Evolutionary conservation across 2,329 filamentous ascomycete species (phyloP).

Genomic region (Arthrobotrys pseudoclavata): DNA sequence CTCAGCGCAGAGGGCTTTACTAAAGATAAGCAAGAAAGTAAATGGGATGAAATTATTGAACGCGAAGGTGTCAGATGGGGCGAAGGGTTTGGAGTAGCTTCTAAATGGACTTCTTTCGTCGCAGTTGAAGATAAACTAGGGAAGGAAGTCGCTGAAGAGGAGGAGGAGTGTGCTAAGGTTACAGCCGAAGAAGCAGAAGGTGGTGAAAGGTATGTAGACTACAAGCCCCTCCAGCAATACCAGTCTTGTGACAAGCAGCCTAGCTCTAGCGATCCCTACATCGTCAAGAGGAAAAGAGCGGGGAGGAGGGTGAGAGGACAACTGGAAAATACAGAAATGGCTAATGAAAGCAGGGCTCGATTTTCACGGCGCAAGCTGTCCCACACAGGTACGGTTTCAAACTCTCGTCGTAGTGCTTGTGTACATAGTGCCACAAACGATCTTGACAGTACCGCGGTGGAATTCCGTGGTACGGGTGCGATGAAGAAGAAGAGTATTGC

Average conservation of each 20-base stretch:
- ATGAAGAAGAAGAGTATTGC: not conserved
- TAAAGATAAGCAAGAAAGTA: slow-evolving; percentile 69
- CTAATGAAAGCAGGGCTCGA: not conserved
- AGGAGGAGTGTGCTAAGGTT: not conserved
- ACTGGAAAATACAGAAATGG: not conserved
- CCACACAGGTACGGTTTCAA: not conserved
- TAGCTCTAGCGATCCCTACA: not conserved
- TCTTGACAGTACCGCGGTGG: not conserved
- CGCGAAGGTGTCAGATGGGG: slow-evolving; percentile 77
- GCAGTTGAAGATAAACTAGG: slow-evolving; percentile 71
- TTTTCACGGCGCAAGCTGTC: not conserved
- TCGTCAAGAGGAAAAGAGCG: not conserved
- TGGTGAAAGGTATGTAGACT: slow-evolving; percentile 30
- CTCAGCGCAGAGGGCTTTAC: slow-evolving; percentile 68
- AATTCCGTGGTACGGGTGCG: not conserved
- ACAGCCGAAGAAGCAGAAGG: not conserved
- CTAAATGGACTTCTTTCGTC: slow-evolving; percentile 81
- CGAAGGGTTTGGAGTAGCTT: slow-evolving; percentile 75
- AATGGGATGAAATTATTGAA: slow-evolving; percentile 74
- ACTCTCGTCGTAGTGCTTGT: not conserved
- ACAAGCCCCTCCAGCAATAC: not conserved
- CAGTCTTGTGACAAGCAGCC: not conserved
- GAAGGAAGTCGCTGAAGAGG: not conserved
- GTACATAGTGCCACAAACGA: not conserved
- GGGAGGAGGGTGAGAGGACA: not conserved